Evolutionary conservation across 495 filamentous ascomycete genomes (phyloP).

Genomic region (Lasiosphaeria miniovina): DNA sequence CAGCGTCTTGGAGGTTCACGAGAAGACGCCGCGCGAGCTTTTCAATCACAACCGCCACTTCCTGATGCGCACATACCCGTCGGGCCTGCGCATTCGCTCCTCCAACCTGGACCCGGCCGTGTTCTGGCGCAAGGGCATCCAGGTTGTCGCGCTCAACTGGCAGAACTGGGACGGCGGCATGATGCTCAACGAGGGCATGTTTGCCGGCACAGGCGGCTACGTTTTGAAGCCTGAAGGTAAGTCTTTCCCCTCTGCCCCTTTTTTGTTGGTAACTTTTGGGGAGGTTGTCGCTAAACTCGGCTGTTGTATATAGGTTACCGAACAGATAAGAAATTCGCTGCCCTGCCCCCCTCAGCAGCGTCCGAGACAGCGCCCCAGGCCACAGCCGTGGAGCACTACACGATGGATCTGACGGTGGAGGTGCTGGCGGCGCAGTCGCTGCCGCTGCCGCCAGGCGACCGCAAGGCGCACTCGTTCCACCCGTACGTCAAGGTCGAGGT

Average conservation of each 20-base stretch:
- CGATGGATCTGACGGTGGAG: slow-evolving; percentile 51
- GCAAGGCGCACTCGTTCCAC: slow-evolving; percentile 56
- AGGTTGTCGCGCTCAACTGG: slow-evolving; percentile 94
- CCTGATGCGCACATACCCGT: slow-evolving; percentile 88
- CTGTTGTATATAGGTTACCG: slow-evolving; percentile 30
- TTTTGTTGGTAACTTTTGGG: neutral
- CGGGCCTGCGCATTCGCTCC: slow-evolving; percentile 73
- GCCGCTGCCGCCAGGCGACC: slow-evolving; percentile 53
- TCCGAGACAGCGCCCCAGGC: slow-evolving; percentile 22
- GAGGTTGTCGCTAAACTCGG: neutral
- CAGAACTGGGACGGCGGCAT: slow-evolving; percentile 85
- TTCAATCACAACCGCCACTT: slow-evolving; percentile 80
- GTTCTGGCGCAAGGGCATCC: slow-evolving; percentile 87
- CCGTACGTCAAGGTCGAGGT: slow-evolving; percentile 82
- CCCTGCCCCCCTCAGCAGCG: slow-evolving; percentile 6
- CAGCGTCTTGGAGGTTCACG: slow-evolving; percentile 67
- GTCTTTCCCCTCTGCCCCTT: neutral
- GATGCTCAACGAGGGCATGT: slow-evolving; percentile 97
- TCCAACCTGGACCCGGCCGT: slow-evolving; percentile 80
- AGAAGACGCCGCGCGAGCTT: slow-evolving; percentile 55
- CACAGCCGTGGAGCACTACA: slow-evolving; percentile 40
- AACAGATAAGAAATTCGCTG: slow-evolving; percentile 11
- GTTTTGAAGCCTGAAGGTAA: slow-evolving; percentile 73
- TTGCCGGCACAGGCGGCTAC: slow-evolving; percentile 74
- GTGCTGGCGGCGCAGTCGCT: slow-evolving; percentile 57